phyloP scores from a whole-genome alignment of 1,284 basidiomycete genomes.

The Sanghuangporus baumii region DNA sequence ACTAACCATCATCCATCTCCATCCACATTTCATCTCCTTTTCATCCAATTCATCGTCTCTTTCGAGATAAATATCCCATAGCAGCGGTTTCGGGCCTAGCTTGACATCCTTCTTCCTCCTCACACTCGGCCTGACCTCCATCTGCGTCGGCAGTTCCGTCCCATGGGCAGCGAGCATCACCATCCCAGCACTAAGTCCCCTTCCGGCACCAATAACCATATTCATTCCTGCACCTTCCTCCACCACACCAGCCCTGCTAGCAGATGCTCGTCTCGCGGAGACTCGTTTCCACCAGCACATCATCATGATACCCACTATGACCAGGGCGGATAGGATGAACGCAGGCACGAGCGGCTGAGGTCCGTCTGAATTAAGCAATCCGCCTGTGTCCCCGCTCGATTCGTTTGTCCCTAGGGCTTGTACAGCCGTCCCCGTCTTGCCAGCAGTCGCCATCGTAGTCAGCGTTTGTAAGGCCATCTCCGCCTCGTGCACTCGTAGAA shows the following conservation, averaged over 20 bases:
- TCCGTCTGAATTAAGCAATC: background rate
- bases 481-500: background rate
- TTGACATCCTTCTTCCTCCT: constrained; percentile 7
- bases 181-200: constrained; percentile 1
- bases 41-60: background rate
- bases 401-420: background rate
- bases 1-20: constrained; percentile 18
- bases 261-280: background rate
- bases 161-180: background rate
- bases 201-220: background rate
- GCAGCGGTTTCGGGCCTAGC: constrained; percentile 9
- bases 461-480: background rate
- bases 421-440: background rate
- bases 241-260: background rate
- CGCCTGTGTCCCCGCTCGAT: background rate
- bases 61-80: constrained; percentile 13
- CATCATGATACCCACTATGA: constrained; percentile 13
- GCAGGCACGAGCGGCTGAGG: constrained; percentile 18
- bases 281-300: constrained; percentile 15
- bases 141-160: background rate
- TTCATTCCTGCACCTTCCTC: background rate
- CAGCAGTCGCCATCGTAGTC: background rate
- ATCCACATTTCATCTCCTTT: background rate
- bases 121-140: background rate
- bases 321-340: constrained; percentile 18